Conservation (phyloP, 495 filamentous ascomycete species). For the Venustampulla echinocandica region DNA sequence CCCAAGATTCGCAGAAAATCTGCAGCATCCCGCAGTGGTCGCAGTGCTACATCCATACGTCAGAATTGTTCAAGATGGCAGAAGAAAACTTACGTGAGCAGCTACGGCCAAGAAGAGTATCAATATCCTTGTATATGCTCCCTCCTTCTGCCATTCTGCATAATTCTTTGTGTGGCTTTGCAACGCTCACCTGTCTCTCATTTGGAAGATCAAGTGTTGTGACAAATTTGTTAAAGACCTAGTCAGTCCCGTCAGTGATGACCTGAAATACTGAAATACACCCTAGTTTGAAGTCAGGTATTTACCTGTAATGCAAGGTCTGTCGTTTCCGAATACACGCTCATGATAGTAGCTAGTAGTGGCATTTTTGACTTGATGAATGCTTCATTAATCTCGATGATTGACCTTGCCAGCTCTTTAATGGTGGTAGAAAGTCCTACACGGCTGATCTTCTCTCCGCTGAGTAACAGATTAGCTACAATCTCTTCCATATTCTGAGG, state of each 20-base stretch:
- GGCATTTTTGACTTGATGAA: slow-evolving; percentile 13
- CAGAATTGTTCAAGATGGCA: too few relatives aligned
- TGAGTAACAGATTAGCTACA: slow-evolving; percentile 7
- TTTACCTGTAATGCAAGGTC: neutral
- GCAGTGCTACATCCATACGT: too few relatives aligned
- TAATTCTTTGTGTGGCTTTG: slow-evolving; percentile 7
- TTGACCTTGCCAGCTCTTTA: slow-evolving; percentile 9
- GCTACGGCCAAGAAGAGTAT: neutral
- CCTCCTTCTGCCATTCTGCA: neutral
- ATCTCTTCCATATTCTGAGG: slow-evolving; percentile 13
- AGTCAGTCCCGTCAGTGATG: neutral
- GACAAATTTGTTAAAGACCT: slow-evolving; percentile 3
- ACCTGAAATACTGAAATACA: slow-evolving; percentile 5
- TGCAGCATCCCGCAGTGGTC: too few relatives aligned
- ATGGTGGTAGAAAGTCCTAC: slow-evolving; percentile 1
- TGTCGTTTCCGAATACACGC: slow-evolving; percentile 3
- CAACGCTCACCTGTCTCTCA: slow-evolving; percentile 9
- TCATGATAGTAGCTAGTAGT: slow-evolving; percentile 9
- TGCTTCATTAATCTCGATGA: slow-evolving; percentile 3
- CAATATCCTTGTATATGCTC: slow-evolving; percentile 3
- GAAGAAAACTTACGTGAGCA: too few relatives aligned
- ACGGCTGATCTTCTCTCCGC: neutral
- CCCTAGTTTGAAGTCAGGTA: neutral
- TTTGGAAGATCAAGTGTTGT: slow-evolving; percentile 10
- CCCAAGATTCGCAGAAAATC: too few relatives aligned